phyloP scores from a whole-genome alignment of 352 stramenopile genomes.

The Globisporangium echinulatum region DNA sequence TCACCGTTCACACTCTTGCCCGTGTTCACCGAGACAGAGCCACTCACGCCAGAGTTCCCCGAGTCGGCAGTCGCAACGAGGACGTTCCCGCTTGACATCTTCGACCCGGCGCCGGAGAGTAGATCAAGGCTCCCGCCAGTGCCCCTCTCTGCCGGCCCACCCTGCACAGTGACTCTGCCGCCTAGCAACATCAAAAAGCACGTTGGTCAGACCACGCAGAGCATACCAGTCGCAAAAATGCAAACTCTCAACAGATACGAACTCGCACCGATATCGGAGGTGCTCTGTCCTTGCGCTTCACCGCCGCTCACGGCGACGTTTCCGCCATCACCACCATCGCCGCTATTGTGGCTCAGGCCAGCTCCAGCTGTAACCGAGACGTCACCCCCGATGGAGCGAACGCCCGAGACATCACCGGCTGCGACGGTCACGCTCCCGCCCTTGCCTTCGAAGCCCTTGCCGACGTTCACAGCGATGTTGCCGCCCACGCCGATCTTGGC shows the following conservation, averaged over 20 bases:
- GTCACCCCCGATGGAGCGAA: slow-evolving; percentile 38
- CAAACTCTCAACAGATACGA: too few species aligned
- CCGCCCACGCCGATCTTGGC: slow-evolving; percentile 56
- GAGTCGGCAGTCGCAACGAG: slow-evolving; percentile 62
- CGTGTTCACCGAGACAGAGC: slow-evolving; percentile 55
- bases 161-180: slow-evolving; percentile 37
- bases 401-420: slow-evolving; percentile 45
- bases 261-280: slow-evolving; percentile 35
- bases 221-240: neutral
- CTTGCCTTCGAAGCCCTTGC: slow-evolving; percentile 71
- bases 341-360: slow-evolving; percentile 32
- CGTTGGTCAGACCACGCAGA: slow-evolving; percentile 7
- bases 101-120: slow-evolving; percentile 29
- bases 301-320: slow-evolving; percentile 49
- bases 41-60: slow-evolving; percentile 56
- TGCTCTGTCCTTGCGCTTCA: slow-evolving; percentile 34
- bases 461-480: slow-evolving; percentile 69
- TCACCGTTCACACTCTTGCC: slow-evolving; percentile 44
- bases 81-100: slow-evolving; percentile 47
- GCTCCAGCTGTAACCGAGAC: slow-evolving; percentile 43
- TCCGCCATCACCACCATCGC: slow-evolving; percentile 51
- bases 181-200: slow-evolving; percentile 14
- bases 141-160: slow-evolving; percentile 35
- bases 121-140: slow-evolving; percentile 49
- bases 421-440: slow-evolving; percentile 77